Percentiles rank a stretch among this genome's conserved stretches.
Conservation (phyloP, 768 basidiomycete species). For the Lentinula boryana region DNA sequence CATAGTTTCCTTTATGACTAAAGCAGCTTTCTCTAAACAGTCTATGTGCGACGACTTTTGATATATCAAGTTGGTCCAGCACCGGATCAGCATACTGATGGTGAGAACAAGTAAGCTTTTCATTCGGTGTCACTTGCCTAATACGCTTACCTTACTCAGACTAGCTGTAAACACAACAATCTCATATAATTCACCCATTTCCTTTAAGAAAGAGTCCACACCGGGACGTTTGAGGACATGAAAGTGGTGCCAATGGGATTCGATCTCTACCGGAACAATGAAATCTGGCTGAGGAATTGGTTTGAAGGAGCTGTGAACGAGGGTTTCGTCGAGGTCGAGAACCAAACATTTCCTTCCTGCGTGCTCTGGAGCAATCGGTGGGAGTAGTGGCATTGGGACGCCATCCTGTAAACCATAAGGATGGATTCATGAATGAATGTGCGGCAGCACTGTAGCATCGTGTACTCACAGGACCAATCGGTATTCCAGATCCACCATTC, state of each 20-base stretch:
- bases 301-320: conserved; percentile 99
- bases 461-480: conserved; percentile 77
- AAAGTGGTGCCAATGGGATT: conserved; percentile 97
- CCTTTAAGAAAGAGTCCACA: conserved; percentile 93
- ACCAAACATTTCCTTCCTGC: conserved; percentile 92
- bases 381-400: conserved; percentile 77
- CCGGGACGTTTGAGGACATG: conserved; percentile 99
- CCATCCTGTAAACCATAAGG: conserved; percentile 51
- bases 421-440: neutral
- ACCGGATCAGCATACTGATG: conserved; percentile 95
- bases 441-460: neutral
- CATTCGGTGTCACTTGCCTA: conserved; percentile 2
- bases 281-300: conserved; percentile 93
- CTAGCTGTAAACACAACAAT: conserved; percentile 97
- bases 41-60: conserved; percentile 89
- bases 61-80: conserved; percentile 86
- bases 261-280: conserved; percentile 98
- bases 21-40: conserved; percentile 98
- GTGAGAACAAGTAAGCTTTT: neutral
- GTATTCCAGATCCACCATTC: conserved; percentile 92
- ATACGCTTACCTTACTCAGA: conserved; percentile 76
- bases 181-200: conserved; percentile 98
- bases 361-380: conserved; percentile 74
- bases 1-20: conserved; percentile 98
- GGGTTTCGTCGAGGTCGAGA: conserved; percentile 93